Evolutionary conservation across 2,329 filamentous ascomycete genomes (phyloP), one percentile per base, ranked within the genome.

Genomic region (Xylariaceae sp.): DNA sequence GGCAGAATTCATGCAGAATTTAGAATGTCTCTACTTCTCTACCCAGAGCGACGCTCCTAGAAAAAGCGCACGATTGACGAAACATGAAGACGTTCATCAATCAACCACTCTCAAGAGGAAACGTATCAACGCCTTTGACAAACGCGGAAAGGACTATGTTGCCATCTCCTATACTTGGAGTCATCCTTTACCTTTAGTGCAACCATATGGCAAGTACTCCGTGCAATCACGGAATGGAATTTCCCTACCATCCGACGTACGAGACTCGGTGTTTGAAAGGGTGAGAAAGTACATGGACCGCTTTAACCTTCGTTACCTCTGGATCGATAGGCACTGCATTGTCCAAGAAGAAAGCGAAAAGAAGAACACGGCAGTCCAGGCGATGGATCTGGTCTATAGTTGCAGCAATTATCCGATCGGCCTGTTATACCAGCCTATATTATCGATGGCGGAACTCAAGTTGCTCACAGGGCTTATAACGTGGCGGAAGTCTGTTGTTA

Each of bases 291-390:
- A 62, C 16, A 62, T 62, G 56, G 2, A 3, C 6, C 1, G 12
- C 40, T 29, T 24, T 6, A 9, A 33, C 3, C 28, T 60, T 1
- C 4, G 16, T 1, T 19, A 41, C 12, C 41, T 60, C 6, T 57
- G 53, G 60, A 57, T 62, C 7, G 56, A 62, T 34, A 37, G 34
- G 31, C 23, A 62, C 19, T 50, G 56, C 19, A 45, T 62, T 16
- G n/a, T 8, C 9, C 49, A 50, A 33, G n/a, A 45, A 45, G 17
- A 26, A 19, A 17, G 29, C n/a, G 7, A 21, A 24, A 6, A 28
- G 24, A 60, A 58, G 21, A 21, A 17, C 26, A 47, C 1, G 29
- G 54, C 34, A 17, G 1, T 61, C 2, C 40, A 58, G 17, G 41
- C 49, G 1, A 58, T 61, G 58, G 53, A 58, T 26, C 24, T 28